phyloP scores from a whole-genome alignment of 345 rosid species.

The Arabidopsis suecica region DNA sequence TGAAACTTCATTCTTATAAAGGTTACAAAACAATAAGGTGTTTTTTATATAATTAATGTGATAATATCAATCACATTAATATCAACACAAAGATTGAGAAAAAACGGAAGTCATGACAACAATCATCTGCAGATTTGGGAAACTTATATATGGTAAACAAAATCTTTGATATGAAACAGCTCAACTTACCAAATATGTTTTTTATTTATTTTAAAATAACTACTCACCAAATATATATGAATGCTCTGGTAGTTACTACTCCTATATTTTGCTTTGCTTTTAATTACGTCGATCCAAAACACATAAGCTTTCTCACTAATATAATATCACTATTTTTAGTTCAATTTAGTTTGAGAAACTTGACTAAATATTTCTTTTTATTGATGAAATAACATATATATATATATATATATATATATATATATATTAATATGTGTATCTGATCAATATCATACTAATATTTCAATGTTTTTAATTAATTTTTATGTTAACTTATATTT shows the following conservation, averaged over 20 bases:
- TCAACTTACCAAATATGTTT: background rate
- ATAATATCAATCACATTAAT: background rate
- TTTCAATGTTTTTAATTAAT: no score
- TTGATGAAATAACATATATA: no score
- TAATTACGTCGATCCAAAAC: background rate
- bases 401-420: no score
- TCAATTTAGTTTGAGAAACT: no score
- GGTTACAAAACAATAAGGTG: background rate
- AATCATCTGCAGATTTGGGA: slow-evolving; percentile 11
- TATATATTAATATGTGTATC: no score
- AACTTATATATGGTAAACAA: slow-evolving; percentile 13
- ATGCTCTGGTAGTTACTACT: background rate
- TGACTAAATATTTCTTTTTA: no score
- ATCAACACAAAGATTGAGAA: background rate
- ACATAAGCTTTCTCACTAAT: no score
- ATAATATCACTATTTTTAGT: no score
- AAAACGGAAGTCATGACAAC: slow-evolving; percentile 1
- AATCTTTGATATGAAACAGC: background rate
- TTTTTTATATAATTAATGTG: background rate
- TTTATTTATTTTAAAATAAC: no score
- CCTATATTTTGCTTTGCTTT: background rate
- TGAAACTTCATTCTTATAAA: slow-evolving; percentile 1
- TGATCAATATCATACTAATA: no score
- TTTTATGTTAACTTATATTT: no score
- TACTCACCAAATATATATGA: background rate